Evolutionary conservation across 2,329 filamentous ascomycete genomes (phyloP).

Genomic region (Fusarium sp.): DNA sequence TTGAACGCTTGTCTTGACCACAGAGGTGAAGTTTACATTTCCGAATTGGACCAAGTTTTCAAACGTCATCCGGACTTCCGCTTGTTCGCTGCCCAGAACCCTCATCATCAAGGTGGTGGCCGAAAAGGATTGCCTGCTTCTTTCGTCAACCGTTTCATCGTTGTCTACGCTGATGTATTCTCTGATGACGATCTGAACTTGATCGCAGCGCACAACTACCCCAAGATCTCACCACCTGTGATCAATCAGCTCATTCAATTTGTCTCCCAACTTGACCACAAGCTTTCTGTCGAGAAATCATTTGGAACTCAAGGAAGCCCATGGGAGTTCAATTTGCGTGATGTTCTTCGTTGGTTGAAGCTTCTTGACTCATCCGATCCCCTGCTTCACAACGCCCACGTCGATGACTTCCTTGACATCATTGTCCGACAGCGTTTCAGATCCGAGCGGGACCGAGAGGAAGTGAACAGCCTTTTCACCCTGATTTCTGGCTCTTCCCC

Average conservation of each 20-base stretch:
- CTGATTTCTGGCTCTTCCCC: constrained; percentile 69
- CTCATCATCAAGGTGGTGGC: constrained; percentile 95
- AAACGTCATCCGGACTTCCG: constrained; percentile 88
- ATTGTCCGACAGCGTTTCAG: constrained; percentile 92
- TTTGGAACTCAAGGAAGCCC: constrained; percentile 78
- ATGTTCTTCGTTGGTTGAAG: constrained; percentile 88
- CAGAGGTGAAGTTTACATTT: constrained; percentile 93
- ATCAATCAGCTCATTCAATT: constrained; percentile 80
- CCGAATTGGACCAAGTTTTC: constrained; percentile 95
- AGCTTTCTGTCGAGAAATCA: constrained; percentile 70
- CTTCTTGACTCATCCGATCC: constrained; percentile 66
- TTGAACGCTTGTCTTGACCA: constrained; percentile 97
- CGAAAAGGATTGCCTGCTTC: constrained; percentile 94
- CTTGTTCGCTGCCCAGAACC: constrained; percentile 98
- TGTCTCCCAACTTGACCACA: constrained; percentile 81
- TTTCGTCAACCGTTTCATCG: constrained; percentile 97
- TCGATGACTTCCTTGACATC: constrained; percentile 82
- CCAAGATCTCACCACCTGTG: constrained; percentile 68
- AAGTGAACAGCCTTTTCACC: constrained; percentile 75
- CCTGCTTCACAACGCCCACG: constrained; percentile 69
- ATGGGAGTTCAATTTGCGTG: constrained; percentile 96
- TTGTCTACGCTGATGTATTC: constrained; percentile 96
- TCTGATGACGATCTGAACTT: constrained; percentile 81
- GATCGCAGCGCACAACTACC: constrained; percentile 85
- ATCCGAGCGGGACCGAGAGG: constrained; percentile 72